Percentiles rank a stretch among this genome's conserved stretches.
Evolutionary conservation across 164 flowering plant genomes (phyloP).

Genomic region (Piper longum): DNA sequence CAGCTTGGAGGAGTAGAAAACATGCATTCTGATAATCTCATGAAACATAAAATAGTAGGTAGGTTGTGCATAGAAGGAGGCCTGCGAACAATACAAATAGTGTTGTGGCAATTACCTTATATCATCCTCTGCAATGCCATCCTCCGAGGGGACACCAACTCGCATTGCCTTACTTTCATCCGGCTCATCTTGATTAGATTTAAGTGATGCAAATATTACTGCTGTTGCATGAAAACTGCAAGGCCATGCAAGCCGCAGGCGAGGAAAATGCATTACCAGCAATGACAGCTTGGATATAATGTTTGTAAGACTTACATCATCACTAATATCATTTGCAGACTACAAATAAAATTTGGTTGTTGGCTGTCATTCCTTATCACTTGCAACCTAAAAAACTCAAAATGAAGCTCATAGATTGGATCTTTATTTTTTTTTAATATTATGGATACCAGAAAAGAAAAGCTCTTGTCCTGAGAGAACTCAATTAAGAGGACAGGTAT

Average conservation of each 20-base stretch:
- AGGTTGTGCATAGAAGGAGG: no score
- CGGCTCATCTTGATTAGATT: slow-evolving; percentile 97
- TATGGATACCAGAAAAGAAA: slow-evolving; percentile 80
- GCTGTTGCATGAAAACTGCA: slow-evolving; percentile 97
- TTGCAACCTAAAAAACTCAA: neutral
- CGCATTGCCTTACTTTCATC: slow-evolving; percentile 72
- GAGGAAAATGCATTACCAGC: slow-evolving; percentile 90
- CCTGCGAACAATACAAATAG: neutral
- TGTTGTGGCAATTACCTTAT: slow-evolving; percentile 41
- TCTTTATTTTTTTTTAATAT: neutral
- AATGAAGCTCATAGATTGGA: neutral
- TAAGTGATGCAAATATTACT: slow-evolving; percentile 80
- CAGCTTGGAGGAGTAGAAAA: no score
- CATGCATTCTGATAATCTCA: no score
- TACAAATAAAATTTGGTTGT: slow-evolving; percentile 14
- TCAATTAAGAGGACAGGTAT: slow-evolving; percentile 94
- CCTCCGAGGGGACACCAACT: slow-evolving; percentile 91
- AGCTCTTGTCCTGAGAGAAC: slow-evolving; percentile 95
- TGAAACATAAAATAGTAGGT: no score
- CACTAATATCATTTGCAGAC: slow-evolving; percentile 94
- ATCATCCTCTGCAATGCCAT: slow-evolving; percentile 81
- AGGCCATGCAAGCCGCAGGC: slow-evolving; percentile 89
- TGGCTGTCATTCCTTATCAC: neutral
- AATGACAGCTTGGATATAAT: slow-evolving; percentile 87
- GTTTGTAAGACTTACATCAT: slow-evolving; percentile 76